phyloP scores from a whole-genome alignment of 179 eudicot genomes.

The Spinacia oleracea region DNA sequence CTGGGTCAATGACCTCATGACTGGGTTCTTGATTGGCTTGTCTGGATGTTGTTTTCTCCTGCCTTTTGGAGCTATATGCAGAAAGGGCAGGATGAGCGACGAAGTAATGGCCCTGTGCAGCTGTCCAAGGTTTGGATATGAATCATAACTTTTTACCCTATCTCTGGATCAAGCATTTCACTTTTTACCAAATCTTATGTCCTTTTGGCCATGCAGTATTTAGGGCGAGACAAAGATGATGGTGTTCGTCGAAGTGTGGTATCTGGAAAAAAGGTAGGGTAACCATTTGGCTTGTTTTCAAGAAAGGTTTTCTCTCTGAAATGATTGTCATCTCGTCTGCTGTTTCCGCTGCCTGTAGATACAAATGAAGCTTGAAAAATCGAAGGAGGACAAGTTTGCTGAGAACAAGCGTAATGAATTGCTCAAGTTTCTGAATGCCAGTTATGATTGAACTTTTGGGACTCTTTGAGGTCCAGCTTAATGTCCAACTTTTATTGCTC shows the following conservation, averaged over 20 bases:
- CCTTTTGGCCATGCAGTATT: slow-evolving; percentile 51
- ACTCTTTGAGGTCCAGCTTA: not conserved
- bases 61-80: slow-evolving; percentile 75
- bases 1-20: slow-evolving; percentile 73
- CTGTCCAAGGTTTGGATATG: slow-evolving; percentile 69
- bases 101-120: slow-evolving; percentile 75
- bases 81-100: slow-evolving; percentile 63
- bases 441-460: slow-evolving; percentile 52
- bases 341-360: slow-evolving; percentile 44
- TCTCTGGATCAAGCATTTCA: not conserved
- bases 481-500: no score
- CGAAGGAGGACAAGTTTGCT: slow-evolving; percentile 87
- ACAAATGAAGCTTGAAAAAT: slow-evolving; percentile 80
- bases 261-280: slow-evolving; percentile 83
- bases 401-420: slow-evolving; percentile 82
- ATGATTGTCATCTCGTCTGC: not conserved
- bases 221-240: slow-evolving; percentile 77
- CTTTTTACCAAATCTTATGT: not conserved
- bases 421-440: slow-evolving; percentile 86
- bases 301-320: not conserved
- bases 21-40: slow-evolving; percentile 55
- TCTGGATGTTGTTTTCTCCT: slow-evolving; percentile 64
- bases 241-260: slow-evolving; percentile 89
- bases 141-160: not conserved
- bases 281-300: not conserved